phyloP scores from a whole-genome alignment of 2,329 filamentous ascomycete genomes.

The Diaporthe longicolla region DNA sequence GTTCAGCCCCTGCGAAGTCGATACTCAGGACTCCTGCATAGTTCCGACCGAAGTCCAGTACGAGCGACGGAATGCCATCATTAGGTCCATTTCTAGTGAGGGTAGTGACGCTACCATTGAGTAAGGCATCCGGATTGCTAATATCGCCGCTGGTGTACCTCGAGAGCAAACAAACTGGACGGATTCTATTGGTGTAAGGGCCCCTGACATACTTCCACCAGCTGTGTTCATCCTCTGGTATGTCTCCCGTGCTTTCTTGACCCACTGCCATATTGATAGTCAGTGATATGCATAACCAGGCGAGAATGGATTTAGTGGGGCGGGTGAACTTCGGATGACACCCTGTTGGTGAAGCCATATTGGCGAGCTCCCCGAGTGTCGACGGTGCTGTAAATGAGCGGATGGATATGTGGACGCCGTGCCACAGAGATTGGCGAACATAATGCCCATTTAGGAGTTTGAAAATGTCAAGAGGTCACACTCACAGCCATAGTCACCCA shows the following conservation, averaged over 20 bases:
- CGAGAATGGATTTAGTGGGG: not conserved
- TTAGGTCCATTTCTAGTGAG: slow-evolving; percentile 48
- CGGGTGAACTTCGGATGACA: not conserved
- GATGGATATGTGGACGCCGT: not conserved
- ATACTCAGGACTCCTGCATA: slow-evolving; percentile 60
- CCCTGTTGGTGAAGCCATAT: slow-evolving; percentile 8
- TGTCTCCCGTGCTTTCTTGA: not conserved
- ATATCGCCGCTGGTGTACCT: slow-evolving; percentile 55
- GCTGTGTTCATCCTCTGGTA: slow-evolving; percentile 1
- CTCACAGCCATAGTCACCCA: slow-evolving; percentile 33
- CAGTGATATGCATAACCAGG: slow-evolving; percentile 1
- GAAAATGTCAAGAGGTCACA: not conserved
- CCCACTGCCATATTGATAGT: slow-evolving; percentile 12
- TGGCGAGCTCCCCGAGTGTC: not conserved
- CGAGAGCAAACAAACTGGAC: slow-evolving; percentile 27
- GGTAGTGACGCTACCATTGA: slow-evolving; percentile 50
- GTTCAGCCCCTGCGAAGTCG: slow-evolving; percentile 55
- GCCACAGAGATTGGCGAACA: not conserved
- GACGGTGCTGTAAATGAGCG: not conserved
- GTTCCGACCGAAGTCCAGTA: slow-evolving; percentile 66
- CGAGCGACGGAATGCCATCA: slow-evolving; percentile 53
- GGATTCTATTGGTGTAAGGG: slow-evolving; percentile 34
- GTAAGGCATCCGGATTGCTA: slow-evolving; percentile 54
- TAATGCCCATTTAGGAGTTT: not conserved
- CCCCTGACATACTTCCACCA: slow-evolving; percentile 44